Conservation (phyloP, 164 flowering plant species). For the Stephania yunnanensis region DNA sequence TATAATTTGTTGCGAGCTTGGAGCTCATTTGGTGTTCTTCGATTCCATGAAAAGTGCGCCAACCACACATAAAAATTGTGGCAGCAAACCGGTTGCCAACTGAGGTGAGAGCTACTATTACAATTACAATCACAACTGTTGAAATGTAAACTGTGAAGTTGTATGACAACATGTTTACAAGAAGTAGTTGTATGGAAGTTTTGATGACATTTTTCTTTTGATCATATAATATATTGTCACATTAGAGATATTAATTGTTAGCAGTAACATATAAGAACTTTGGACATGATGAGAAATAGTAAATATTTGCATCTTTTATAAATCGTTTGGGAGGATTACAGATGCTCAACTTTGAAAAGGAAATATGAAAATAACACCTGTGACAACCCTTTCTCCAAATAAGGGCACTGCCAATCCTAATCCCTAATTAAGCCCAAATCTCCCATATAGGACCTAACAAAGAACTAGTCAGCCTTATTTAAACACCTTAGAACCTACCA, state of each 20-base stretch:
- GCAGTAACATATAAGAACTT: not conserved
- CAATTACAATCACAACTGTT: not conserved
- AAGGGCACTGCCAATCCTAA: no score
- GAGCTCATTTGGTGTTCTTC: no score
- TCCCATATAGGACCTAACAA: no score
- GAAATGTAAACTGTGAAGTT: constrained; percentile 4
- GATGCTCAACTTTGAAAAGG: constrained; percentile 25
- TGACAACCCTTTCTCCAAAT: no score
- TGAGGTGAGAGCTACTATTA: not conserved
- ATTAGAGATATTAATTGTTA: no score
- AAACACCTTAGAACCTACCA: no score
- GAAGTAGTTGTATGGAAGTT: not conserved
- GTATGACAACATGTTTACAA: not conserved
- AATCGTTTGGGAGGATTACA: constrained; percentile 34
- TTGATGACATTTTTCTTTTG: not conserved
- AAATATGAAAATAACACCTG: constrained; percentile 5
- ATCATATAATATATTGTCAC: not conserved
- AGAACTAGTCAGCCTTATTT: no score
- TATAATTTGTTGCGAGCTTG: no score
- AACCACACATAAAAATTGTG: no score
- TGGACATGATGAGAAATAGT: not conserved
- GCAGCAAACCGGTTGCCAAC: no score
- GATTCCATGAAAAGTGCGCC: no score
- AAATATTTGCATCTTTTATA: constrained; percentile 17
- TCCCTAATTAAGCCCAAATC: no score